phyloP scores from a whole-genome alignment of 371 early-diverging fungal species.

The Mortierella sp. region DNA sequence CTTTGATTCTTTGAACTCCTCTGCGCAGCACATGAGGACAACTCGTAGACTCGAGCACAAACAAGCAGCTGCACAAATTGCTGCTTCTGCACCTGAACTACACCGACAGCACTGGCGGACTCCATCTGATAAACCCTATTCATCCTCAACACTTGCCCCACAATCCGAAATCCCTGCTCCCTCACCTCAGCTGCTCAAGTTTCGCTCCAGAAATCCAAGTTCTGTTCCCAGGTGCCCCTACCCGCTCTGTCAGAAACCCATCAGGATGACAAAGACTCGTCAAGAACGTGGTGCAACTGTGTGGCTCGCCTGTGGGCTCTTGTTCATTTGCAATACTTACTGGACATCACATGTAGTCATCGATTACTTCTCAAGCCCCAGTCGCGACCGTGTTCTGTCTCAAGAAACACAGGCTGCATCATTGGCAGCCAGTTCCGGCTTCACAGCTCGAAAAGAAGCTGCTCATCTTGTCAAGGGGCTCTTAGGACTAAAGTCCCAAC shows the following conservation, averaged over 20 bases:
- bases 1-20: background rate
- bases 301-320: slow-evolving; percentile 47
- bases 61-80: slow-evolving; percentile 20
- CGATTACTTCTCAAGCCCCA: slow-evolving; percentile 22
- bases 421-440: slow-evolving; percentile 7
- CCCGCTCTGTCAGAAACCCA: slow-evolving; percentile 45
- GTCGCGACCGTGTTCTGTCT: slow-evolving; percentile 11
- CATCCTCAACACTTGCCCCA: background rate
- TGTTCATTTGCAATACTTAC: slow-evolving; percentile 49
- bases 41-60: slow-evolving; percentile 35
- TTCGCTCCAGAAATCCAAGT: slow-evolving; percentile 46
- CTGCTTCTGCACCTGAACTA: slow-evolving; percentile 36
- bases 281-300: slow-evolving; percentile 49
- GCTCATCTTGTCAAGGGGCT: slow-evolving; percentile 34
- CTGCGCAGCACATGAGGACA: slow-evolving; percentile 14
- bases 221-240: slow-evolving; percentile 44
- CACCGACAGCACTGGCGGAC: slow-evolving; percentile 2
- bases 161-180: slow-evolving; percentile 43
- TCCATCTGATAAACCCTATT: background rate
- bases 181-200: slow-evolving; percentile 35
- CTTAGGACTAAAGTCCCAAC: slow-evolving; percentile 43
- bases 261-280: slow-evolving; percentile 42
- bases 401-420: slow-evolving; percentile 9
- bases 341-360: slow-evolving; percentile 47
- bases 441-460: slow-evolving; percentile 25